Evolutionary conservation across 164 flowering plant genomes (phyloP).

Genomic region (Piper longum): DNA sequence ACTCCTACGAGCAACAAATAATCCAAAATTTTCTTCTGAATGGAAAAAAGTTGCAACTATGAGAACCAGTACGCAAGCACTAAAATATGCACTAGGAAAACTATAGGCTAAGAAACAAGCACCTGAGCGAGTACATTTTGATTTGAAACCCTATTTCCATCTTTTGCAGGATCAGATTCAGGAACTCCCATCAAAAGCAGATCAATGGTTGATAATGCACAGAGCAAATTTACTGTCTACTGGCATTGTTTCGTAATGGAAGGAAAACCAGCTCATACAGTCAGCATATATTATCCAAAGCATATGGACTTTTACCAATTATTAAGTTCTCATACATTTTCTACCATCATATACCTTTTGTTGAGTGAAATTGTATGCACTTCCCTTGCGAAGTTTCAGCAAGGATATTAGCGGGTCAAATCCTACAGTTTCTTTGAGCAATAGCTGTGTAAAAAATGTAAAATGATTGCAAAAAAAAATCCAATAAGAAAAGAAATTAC

Average conservation of each 20-base stretch:
- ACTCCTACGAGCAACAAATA: constrained; percentile 79
- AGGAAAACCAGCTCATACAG: constrained; percentile 13
- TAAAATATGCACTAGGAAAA: neutral
- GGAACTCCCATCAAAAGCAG: constrained; percentile 50
- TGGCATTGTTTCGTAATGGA: constrained; percentile 31
- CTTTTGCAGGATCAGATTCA: constrained; percentile 53
- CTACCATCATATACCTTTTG: constrained; percentile 61
- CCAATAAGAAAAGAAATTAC: neutral
- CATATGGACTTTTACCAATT: neutral
- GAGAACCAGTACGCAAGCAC: neutral
- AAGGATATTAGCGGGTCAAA: constrained; percentile 77
- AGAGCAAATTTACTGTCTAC: constrained; percentile 92
- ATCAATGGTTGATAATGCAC: constrained; percentile 66
- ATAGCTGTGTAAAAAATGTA: constrained; percentile 30
- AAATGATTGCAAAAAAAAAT: neutral
- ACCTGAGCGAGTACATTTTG: constrained; percentile 90
- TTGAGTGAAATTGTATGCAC: constrained; percentile 69
- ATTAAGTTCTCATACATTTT: constrained; percentile 4
- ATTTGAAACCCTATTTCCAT: constrained; percentile 46
- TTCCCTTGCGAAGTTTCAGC: constrained; percentile 62
- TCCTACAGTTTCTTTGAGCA: constrained; percentile 88
- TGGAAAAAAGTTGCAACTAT: neutral
- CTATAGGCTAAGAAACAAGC: constrained; percentile 5
- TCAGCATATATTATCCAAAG: constrained; percentile 8
- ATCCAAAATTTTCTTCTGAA: constrained; percentile 70